A percentile compares a stretch with the other conserved stretches of the same genome.
Evolutionary conservation across 23 red algal genomes (phyloP).

Genomic region (Gracilaria caudata): DNA sequence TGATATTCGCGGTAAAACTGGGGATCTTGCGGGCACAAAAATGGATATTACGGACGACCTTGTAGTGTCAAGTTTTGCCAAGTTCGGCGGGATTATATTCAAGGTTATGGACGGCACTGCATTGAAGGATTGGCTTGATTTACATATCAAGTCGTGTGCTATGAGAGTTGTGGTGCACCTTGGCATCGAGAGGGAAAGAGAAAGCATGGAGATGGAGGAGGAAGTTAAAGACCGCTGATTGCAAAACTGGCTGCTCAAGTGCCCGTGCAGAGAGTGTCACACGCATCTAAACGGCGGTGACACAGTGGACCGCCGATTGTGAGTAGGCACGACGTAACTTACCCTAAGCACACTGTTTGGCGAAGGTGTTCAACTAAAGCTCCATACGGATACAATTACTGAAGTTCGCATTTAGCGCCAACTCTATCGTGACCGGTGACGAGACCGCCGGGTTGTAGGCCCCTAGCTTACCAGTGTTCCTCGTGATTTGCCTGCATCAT

Average conservation of each 20-base stretch:
- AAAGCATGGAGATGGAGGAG: neutral
- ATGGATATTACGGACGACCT: neutral
- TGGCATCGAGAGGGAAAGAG: neutral
- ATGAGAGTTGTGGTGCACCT: conserved; percentile 11
- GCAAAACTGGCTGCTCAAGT: conserved; percentile 26
- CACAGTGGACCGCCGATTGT: neutral
- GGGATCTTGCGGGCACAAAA: neutral
- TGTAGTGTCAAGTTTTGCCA: conserved; percentile 4
- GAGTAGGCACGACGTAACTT: too few relatives aligned
- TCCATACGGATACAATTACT: neutral
- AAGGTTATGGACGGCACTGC: conserved; percentile 15
- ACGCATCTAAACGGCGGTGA: conserved; percentile 3
- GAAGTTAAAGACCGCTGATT: neutral
- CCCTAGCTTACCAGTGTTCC: too few relatives aligned
- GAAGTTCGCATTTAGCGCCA: neutral
- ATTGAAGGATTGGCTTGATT: conserved; percentile 21
- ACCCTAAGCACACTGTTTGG: too few relatives aligned
- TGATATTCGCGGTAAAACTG: conserved; percentile 23
- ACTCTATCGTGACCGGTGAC: too few relatives aligned
- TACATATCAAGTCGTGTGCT: neutral
- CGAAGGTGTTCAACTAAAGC: too few relatives aligned
- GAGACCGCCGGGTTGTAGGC: too few relatives aligned
- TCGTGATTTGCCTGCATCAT: too few relatives aligned
- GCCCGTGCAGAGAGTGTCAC: conserved; percentile 22
- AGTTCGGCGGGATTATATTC: neutral